Percentiles rank a stretch among this genome's conserved stretches.
Evolutionary conservation across 2,329 filamentous ascomycete species (phyloP).

Genomic region (Cadophora malorum): DNA sequence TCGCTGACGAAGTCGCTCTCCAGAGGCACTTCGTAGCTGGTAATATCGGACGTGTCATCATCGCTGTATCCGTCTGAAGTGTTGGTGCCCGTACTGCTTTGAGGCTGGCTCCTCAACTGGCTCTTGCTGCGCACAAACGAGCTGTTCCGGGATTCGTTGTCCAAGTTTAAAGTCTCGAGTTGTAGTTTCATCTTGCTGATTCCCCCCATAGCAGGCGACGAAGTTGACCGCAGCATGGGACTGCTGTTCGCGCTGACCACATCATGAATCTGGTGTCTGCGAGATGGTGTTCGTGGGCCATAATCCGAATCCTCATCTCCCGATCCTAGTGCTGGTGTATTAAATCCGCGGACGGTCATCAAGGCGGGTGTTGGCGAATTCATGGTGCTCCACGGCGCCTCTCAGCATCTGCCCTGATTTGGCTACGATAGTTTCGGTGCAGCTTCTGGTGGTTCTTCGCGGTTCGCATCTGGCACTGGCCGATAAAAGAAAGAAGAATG

Average conservation of each 20-base stretch:
- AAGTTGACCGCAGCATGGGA: constrained; percentile 59
- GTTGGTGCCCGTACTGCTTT: constrained; percentile 47
- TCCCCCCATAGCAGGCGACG: constrained; percentile 63
- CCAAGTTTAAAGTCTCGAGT: constrained; percentile 78
- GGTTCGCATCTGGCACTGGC: constrained; percentile 43
- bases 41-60: constrained; percentile 70
- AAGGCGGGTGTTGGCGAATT: constrained; percentile 41
- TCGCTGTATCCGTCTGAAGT: constrained; percentile 57
- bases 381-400: constrained; percentile 46
- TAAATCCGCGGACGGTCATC: constrained; percentile 45
- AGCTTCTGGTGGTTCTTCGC: constrained; percentile 43
- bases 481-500: constrained; percentile 30
- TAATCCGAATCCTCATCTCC: constrained; percentile 62
- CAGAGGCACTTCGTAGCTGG: constrained; percentile 84
- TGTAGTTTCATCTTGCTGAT: constrained; percentile 84
- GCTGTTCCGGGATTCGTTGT: constrained; percentile 58
- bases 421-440: constrained; percentile 46
- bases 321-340: constrained; percentile 50
- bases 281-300: constrained; percentile 49
- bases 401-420: constrained; percentile 45
- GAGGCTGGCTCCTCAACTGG: constrained; percentile 65
- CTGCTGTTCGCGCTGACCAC: constrained; percentile 65
- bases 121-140: constrained; percentile 62
- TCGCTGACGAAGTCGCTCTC: constrained; percentile 85
- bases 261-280: constrained; percentile 46